phyloP scores from a whole-genome alignment of 164 flowering plant genomes.

The Magnolia kwangsiensis region DNA sequence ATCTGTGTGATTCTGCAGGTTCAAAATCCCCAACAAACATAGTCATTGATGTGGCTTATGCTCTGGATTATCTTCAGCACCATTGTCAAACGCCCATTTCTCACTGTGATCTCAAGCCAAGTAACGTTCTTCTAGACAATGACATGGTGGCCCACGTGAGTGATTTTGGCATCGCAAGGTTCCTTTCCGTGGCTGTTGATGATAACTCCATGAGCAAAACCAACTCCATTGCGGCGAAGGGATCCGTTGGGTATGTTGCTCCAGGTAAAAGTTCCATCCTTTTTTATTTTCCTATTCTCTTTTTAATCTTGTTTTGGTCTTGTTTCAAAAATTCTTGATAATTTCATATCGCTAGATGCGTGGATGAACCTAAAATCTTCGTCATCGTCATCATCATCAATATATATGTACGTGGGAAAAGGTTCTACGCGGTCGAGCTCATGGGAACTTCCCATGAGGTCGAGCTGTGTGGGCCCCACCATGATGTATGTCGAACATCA shows the following conservation, averaged over 20 bases:
- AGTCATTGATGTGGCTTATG: conserved; percentile 32
- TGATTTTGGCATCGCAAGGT: conserved; percentile 20
- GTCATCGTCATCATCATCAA: too few species aligned
- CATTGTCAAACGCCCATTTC: conserved; percentile 9
- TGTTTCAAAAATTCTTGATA: background rate
- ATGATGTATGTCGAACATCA: too few species aligned
- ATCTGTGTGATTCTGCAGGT: too few species aligned
- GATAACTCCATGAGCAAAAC: background rate
- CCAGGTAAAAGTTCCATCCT: conserved; percentile 11
- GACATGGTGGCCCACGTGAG: conserved; percentile 13
- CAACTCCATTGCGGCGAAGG: conserved; percentile 4
- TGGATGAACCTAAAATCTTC: too few species aligned
- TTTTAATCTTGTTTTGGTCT: background rate
- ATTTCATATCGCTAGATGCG: background rate
- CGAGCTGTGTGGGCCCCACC: too few species aligned
- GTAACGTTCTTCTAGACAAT: conserved; percentile 20
- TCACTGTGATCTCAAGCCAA: conserved; percentile 22
- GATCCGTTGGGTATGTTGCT: conserved; percentile 17
- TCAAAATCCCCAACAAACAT: too few species aligned
- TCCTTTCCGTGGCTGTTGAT: background rate
- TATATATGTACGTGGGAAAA: too few species aligned
- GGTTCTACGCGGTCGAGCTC: too few species aligned
- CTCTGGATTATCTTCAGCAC: conserved; percentile 33
- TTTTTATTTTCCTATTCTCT: background rate
- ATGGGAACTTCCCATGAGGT: too few species aligned